Evolutionary conservation across 148 eudicot species (phyloP).

Genomic region (Limonium bicolor): DNA sequence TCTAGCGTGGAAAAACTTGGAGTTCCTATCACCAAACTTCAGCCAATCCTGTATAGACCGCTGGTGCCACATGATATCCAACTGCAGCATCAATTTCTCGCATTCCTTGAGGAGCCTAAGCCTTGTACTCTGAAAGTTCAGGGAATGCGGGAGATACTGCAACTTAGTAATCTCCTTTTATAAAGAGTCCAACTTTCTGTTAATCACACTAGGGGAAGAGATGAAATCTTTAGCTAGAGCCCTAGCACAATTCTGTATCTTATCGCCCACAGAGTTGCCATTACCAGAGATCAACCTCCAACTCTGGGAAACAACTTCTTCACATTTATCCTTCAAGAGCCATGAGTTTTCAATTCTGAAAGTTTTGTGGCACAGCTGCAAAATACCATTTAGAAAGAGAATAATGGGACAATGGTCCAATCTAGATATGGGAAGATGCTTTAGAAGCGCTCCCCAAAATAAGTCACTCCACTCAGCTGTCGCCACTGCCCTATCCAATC

Average conservation of each 20-base stretch:
- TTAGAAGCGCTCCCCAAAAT: neutral
- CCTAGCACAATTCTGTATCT: neutral
- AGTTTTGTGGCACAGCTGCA: neutral
- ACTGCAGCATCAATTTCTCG: no score
- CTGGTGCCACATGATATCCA: no score
- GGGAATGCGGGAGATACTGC: no score
- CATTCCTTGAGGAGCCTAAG: no score
- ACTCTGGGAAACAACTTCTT: neutral
- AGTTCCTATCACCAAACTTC: no score
- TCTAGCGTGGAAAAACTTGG: no score
- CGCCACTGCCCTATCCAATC: neutral
- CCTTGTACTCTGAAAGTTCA: no score
- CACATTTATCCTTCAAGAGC: neutral
- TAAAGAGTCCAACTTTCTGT: no score
- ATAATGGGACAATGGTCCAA: neutral
- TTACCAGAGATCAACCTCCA: neutral
- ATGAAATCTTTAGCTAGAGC: neutral
- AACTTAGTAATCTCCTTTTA: no score
- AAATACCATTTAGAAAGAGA: neutral
- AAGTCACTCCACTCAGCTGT: neutral
- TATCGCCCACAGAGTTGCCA: neutral
- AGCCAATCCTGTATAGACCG: no score
- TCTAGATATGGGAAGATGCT: neutral
- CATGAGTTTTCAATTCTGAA: neutral
- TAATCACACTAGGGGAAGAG: no score